Evolutionary conservation across 352 stramenopile species (phyloP).

Genomic region (Globisporangium iwayamae): DNA sequence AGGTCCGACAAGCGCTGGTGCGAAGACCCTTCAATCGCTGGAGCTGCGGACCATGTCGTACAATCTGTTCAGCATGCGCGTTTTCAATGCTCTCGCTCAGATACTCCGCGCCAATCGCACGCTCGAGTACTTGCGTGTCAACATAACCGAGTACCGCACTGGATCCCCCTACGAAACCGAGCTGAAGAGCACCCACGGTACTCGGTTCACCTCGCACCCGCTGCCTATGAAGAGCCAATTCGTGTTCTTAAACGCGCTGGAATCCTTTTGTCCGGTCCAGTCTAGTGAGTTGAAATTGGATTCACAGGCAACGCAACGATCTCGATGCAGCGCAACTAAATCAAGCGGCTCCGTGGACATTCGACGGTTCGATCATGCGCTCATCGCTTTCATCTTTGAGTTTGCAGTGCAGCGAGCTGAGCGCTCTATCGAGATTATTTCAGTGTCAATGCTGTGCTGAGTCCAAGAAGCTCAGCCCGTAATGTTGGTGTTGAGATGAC

Average conservation of each 20-base stretch:
- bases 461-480: not conserved
- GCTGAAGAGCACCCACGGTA: not conserved
- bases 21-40: conserved; percentile 1
- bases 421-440: not conserved
- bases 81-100: not conserved
- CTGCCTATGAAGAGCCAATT: not conserved
- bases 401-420: not conserved
- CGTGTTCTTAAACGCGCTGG: not conserved
- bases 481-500: not conserved
- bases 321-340: not conserved
- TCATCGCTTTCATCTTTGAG: not conserved
- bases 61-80: not conserved
- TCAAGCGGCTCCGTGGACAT: not conserved
- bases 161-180: not conserved
- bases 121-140: not conserved
- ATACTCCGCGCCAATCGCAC: conserved; percentile 1
- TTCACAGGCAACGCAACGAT: not conserved
- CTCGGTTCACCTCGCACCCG: not conserved
- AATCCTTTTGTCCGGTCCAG: not conserved
- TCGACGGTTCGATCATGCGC: not conserved
- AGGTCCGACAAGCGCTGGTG: not conserved
- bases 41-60: not conserved
- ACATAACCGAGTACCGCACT: not conserved
- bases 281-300: not conserved
- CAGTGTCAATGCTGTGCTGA: not conserved